phyloP scores from a whole-genome alignment of 1,284 basidiomycete genomes.

The Calocybe gambosa region DNA sequence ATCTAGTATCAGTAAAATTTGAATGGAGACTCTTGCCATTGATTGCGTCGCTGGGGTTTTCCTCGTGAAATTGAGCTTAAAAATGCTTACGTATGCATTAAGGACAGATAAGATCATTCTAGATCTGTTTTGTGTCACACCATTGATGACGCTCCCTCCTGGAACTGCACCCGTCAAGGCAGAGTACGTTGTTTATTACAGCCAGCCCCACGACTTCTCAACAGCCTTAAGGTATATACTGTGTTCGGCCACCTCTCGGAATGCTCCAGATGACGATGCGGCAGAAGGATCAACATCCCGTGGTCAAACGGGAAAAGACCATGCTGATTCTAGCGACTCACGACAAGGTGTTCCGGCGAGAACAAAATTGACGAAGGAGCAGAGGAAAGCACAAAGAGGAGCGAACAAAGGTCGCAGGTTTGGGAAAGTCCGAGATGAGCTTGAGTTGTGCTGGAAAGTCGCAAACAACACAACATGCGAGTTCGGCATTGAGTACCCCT shows the following conservation, averaged over 20 bases:
- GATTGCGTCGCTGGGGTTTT: too few relatives aligned
- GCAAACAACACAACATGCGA: constrained; percentile 63
- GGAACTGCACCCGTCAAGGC: constrained; percentile 73
- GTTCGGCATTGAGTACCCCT: constrained; percentile 48
- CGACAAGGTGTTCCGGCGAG: constrained; percentile 28
- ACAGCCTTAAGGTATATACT: constrained; percentile 50
- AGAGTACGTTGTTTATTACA: constrained; percentile 45
- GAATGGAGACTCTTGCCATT: too few relatives aligned
- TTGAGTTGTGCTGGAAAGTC: constrained; percentile 71
- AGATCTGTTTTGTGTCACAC: background rate
- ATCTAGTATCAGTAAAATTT: too few relatives aligned
- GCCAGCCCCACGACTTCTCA: constrained; percentile 3
- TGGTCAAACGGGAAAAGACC: constrained; percentile 21
- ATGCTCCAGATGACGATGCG: constrained; percentile 64
- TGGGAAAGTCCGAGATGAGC: constrained; percentile 64
- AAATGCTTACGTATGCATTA: too few relatives aligned
- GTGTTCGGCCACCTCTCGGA: constrained; percentile 27
- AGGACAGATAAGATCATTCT: background rate
- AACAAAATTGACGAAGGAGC: constrained; percentile 39
- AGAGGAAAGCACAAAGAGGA: constrained; percentile 69
- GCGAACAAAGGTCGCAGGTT: constrained; percentile 76
- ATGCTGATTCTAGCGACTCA: constrained; percentile 17
- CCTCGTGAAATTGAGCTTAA: too few relatives aligned
- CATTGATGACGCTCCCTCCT: constrained; percentile 22
- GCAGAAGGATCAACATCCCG: constrained; percentile 59